Base-by-base conservation (phyloP, 192 early-diverging fungal genomes). In the Dissophora globulifera region DNA sequence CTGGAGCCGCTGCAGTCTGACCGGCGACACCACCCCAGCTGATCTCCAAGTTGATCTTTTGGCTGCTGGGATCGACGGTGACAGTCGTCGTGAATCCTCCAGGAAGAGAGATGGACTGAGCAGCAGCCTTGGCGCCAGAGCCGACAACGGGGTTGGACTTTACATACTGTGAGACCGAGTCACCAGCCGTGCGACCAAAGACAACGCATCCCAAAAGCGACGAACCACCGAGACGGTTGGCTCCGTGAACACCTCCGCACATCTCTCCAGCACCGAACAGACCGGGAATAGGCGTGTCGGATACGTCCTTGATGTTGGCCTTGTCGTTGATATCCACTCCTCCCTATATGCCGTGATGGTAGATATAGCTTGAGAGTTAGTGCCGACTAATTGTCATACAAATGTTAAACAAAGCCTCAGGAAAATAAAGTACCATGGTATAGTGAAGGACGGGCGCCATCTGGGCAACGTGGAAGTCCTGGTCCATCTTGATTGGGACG, bases 161-260 rank as follows among this genome's bases (percentile, higher is more conserved):
- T 8, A 88, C 58, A 70, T 92, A 87, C 29, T 79, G 54, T 13
- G 85, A 81, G 50, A 92, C 93, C 22, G 80, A 80, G 63, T 82
- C 74, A 68, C 96, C 96, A 53, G 96, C 93, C 47, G 95, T 94
- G 68, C 96, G 92, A 25, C 96, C 96, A 85, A 91, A 98, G 45
- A 98, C 96, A 15, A 96, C 95, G 71, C 96, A 98, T 50, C 93
- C 95, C 47, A 98, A 82, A n/a, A 98, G 83, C 30, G 94, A 96
- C 50, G 91, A 92, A 46, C 96, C 96, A 64, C 92, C 96, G 19
- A 98, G 90, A 79, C 96, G 94, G 85, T 97, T 98, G 58, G 94
- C 95, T 45, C 96, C 96, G 70, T 98, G 96, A 32, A 98, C 92
- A 76, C 96, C 96, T 70, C 96, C 96, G 51, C 93, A 93, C 75